phyloP scores from a whole-genome alignment of 768 basidiomycete genomes.

The Sarcodon sp. region DNA sequence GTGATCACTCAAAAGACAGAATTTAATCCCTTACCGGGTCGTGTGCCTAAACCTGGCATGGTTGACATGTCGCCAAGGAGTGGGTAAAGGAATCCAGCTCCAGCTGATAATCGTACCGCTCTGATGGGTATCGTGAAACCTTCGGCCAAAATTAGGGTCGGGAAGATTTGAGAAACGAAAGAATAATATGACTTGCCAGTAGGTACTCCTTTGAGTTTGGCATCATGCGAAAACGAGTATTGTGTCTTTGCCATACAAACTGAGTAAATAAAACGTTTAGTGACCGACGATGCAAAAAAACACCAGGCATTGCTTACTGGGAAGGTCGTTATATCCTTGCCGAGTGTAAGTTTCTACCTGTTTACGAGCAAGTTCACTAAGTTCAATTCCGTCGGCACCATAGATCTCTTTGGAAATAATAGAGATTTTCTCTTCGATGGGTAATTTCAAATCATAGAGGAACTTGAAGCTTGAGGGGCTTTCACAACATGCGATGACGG shows the following conservation, averaged over 20 bases:
- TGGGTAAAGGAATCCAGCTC: conserved; percentile 93
- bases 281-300: background rate
- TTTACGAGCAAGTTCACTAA: conserved; percentile 72
- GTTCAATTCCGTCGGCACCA: conserved; percentile 81
- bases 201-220: conserved; percentile 82
- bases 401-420: conserved; percentile 88
- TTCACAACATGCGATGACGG: conserved; percentile 81
- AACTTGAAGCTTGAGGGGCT: conserved; percentile 79
- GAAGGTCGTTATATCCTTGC: conserved; percentile 72
- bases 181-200: conserved; percentile 31
- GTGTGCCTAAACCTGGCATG: conserved; percentile 91
- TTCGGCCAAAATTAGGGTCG: conserved; percentile 8
- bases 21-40: conserved; percentile 45
- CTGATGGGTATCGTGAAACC: conserved; percentile 93
- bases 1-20: too few species aligned
- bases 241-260: conserved; percentile 99
- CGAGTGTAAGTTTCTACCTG: conserved; percentile 87
- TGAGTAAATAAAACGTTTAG: conserved; percentile 15
- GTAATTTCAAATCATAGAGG: conserved; percentile 76
- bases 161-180: background rate
- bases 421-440: conserved; percentile 81
- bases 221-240: conserved; percentile 93
- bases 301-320: conserved; percentile 38
- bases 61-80: conserved; percentile 96
- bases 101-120: conserved; percentile 77